A percentile compares a stretch with the other conserved stretches of the same genome.
Conservation (phyloP, 805 yeast genomes). For the Peterozyma xylosa region DNA sequence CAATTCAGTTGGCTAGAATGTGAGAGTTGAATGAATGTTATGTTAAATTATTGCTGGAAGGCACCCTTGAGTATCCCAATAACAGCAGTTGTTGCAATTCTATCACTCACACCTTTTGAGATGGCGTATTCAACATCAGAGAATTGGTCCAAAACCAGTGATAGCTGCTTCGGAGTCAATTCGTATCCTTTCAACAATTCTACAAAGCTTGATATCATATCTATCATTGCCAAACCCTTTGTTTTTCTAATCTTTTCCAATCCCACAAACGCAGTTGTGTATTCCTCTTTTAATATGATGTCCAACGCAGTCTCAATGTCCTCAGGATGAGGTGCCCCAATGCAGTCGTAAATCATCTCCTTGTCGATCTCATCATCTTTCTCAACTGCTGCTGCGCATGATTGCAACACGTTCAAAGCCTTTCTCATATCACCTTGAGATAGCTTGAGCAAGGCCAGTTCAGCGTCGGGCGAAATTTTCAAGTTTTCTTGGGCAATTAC, state of each 20-base stretch:
- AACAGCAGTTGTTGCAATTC: constrained; percentile 82
- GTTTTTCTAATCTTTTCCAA: constrained; percentile 54
- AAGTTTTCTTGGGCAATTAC: constrained; percentile 69
- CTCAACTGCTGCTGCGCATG: constrained; percentile 76
- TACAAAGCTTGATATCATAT: constrained; percentile 69
- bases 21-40: too few relatives aligned
- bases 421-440: constrained; percentile 97
- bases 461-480: constrained; percentile 50
- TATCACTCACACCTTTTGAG: constrained; percentile 87
- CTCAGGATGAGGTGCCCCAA: constrained; percentile 91
- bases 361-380: constrained; percentile 50
- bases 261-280: constrained; percentile 70
- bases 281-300: constrained; percentile 77
- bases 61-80: constrained; percentile 78
- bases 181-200: constrained; percentile 65
- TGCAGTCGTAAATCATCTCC: constrained; percentile 83
- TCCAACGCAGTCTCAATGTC: constrained; percentile 73
- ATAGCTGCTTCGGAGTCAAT: constrained; percentile 53
- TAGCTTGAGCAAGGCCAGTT: constrained; percentile 55
- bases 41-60: constrained; percentile 16
- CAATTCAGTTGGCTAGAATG: too few relatives aligned
- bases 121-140: constrained; percentile 89
- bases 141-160: constrained; percentile 58
- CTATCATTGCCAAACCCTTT: constrained; percentile 88
- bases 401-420: constrained; percentile 88